Conservation (phyloP, 2,329 filamentous ascomycete species). For the Botrytis paeoniae region DNA sequence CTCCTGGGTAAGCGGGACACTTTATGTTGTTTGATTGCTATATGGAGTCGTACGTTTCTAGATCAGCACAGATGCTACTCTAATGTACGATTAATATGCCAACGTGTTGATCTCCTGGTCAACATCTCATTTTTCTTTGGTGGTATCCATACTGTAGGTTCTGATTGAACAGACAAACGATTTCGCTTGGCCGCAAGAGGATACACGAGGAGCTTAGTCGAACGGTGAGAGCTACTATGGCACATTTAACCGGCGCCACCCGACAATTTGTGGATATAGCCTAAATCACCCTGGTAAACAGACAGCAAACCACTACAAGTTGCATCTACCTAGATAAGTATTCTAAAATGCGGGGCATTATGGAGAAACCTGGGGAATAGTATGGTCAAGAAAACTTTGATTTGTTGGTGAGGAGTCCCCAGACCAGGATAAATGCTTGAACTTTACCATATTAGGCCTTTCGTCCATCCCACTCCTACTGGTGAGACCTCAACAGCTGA, state of each 20-base stretch:
- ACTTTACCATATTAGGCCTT: not conserved
- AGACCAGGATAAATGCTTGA: not conserved
- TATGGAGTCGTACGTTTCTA: not conserved
- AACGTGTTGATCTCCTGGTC: not conserved
- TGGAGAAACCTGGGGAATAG: constrained; percentile 18
- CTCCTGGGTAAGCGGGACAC: not conserved
- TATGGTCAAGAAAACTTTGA: not conserved
- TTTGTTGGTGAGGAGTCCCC: constrained; percentile 1
- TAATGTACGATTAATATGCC: not conserved
- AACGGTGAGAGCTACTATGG: constrained; percentile 9
- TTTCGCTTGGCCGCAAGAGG: constrained; percentile 1
- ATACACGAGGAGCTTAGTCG: constrained; percentile 13
- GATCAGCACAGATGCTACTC: not conserved
- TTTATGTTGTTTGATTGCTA: not conserved
- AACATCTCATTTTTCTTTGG: not conserved
- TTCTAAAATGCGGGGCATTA: not conserved
- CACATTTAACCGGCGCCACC: constrained; percentile 13
- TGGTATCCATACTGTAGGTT: not conserved
- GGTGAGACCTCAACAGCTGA: constrained; percentile 1
- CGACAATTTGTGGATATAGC: not conserved
- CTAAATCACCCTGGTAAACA: not conserved
- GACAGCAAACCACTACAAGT: not conserved
- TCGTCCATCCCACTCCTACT: not conserved
- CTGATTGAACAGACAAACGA: not conserved
- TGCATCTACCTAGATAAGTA: not conserved